A percentile compares a stretch with the other conserved stretches of the same genome.
phyloP scores from a whole-genome alignment of 176 grass and related monocot species.

The Elaeis guineensis region DNA sequence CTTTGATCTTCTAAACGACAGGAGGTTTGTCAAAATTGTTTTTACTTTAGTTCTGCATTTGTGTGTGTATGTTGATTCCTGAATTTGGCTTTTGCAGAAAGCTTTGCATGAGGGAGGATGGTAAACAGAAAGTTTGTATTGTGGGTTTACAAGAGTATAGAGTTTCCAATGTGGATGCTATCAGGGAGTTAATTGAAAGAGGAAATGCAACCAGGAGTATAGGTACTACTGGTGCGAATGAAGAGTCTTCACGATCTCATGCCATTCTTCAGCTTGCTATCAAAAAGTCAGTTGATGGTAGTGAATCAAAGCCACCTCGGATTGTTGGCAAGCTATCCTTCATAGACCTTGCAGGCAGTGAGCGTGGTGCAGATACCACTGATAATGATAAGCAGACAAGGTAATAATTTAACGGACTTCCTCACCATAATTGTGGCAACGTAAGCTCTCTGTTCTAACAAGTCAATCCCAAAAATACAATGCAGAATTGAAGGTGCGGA shows the following conservation, averaged over 20 bases:
- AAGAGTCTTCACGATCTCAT: conserved; percentile 96
- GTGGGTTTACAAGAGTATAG: conserved; percentile 90
- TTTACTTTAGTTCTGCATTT: conserved; percentile 3
- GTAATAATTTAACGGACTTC: conserved; percentile 26
- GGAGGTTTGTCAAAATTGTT: conserved; percentile 43
- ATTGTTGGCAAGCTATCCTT: conserved; percentile 81
- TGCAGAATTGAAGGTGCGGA: conserved; percentile 98
- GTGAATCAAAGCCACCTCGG: conserved; percentile 59
- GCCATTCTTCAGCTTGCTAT: conserved; percentile 99
- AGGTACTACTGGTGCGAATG: conserved; percentile 91
- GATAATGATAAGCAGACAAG: conserved; percentile 99
- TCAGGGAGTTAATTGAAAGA: conserved; percentile 88
- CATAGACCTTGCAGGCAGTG: conserved; percentile 95
- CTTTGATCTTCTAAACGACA: conserved; percentile 92
- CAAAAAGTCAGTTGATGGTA: conserved; percentile 74
- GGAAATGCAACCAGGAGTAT: conserved; percentile 89
- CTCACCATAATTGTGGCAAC: too few species aligned
- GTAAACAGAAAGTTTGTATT: conserved; percentile 98
- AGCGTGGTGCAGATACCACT: conserved; percentile 97
- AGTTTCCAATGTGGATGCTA: conserved; percentile 81
- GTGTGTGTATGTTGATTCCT: conserved; percentile 9
- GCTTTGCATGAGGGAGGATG: conserved; percentile 98
- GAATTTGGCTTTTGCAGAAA: conserved; percentile 44
- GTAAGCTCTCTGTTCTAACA: background rate
- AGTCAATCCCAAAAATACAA: conserved; percentile 11